Evolutionary conservation across 805 yeast genomes (phyloP).

Genomic region (Maudiozyma turicensis): DNA sequence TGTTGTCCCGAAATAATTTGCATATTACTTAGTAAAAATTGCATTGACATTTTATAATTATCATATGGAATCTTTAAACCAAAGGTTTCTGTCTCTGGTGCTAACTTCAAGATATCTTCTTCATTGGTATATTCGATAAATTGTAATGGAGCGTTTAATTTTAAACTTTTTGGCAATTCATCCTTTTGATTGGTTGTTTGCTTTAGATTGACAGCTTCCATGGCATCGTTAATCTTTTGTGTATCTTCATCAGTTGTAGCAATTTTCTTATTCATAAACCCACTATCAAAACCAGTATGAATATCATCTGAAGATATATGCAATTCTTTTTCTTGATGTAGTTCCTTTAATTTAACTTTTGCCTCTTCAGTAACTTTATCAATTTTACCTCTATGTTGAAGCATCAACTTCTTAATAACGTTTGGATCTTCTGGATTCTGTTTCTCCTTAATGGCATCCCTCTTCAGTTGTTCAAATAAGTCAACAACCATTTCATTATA

Average conservation of each 20-base stretch:
- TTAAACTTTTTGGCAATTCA: not conserved
- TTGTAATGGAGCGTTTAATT: conserved; percentile 7
- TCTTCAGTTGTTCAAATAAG: conserved; percentile 64
- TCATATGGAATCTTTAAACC: conserved; percentile 41
- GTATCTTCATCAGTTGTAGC: conserved; percentile 11
- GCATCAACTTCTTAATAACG: conserved; percentile 29
- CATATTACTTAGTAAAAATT: conserved; percentile 47
- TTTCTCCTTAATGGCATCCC: conserved; percentile 44
- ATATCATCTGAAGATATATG: conserved; percentile 87
- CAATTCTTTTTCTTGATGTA: conserved; percentile 58
- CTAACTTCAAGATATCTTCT: conserved; percentile 43
- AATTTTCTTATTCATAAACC: conserved; percentile 55
- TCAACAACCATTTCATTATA: conserved; percentile 92
- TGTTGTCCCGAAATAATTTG: conserved; percentile 71
- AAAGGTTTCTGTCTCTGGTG: conserved; percentile 58
- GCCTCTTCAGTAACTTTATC: conserved; percentile 56
- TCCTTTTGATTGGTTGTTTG: not conserved
- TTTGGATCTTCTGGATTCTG: conserved; percentile 35
- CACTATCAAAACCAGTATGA: conserved; percentile 84
- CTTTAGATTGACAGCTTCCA: conserved; percentile 4
- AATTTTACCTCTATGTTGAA: conserved; percentile 61
- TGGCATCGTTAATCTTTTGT: conserved; percentile 2
- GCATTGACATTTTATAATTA: conserved; percentile 42
- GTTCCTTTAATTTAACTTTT: conserved; percentile 51
- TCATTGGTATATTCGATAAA: conserved; percentile 30